Evolutionary conservation across 805 yeast species (phyloP).

Genomic region (Ogataea pilisensis): DNA sequence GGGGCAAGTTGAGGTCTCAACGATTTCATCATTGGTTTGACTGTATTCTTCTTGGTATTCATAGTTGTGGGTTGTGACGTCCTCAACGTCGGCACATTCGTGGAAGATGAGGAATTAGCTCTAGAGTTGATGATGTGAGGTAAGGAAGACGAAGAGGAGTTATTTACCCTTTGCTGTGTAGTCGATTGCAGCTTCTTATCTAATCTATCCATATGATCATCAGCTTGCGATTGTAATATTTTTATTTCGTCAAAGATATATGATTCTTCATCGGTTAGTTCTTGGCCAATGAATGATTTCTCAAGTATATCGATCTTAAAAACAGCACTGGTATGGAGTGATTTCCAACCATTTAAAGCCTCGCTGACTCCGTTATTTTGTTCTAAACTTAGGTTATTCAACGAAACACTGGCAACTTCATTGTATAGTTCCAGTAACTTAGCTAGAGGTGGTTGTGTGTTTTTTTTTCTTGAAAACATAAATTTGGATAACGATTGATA

Average conservation of each 20-base stretch:
- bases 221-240: slow-evolving; percentile 33
- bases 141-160: slow-evolving; percentile 4
- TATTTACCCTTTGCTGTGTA: no score
- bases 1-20: slow-evolving; percentile 14
- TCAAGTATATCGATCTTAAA: slow-evolving; percentile 53
- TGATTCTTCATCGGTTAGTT: slow-evolving; percentile 42
- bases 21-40: slow-evolving; percentile 21
- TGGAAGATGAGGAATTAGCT: no score
- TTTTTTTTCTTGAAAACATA: slow-evolving; percentile 53
- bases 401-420: slow-evolving; percentile 56
- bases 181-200: slow-evolving; percentile 16
- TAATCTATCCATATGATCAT: slow-evolving; percentile 38
- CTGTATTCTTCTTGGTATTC: slow-evolving; percentile 21
- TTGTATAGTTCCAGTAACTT: slow-evolving; percentile 58
- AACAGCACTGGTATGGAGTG: slow-evolving; percentile 58
- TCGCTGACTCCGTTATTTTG: slow-evolving; percentile 47
- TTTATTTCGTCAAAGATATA: slow-evolving; percentile 37
- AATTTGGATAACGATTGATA: background rate
- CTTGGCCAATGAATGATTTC: slow-evolving; percentile 31
- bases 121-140: slow-evolving; percentile 7
- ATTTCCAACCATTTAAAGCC: slow-evolving; percentile 71
- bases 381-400: slow-evolving; percentile 54
- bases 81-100: slow-evolving; percentile 26
- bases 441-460: slow-evolving; percentile 58
- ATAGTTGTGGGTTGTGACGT: slow-evolving; percentile 27